phyloP scores from a whole-genome alignment of 192 early-diverging fungal genomes.

The Backusella liffmaniae region DNA sequence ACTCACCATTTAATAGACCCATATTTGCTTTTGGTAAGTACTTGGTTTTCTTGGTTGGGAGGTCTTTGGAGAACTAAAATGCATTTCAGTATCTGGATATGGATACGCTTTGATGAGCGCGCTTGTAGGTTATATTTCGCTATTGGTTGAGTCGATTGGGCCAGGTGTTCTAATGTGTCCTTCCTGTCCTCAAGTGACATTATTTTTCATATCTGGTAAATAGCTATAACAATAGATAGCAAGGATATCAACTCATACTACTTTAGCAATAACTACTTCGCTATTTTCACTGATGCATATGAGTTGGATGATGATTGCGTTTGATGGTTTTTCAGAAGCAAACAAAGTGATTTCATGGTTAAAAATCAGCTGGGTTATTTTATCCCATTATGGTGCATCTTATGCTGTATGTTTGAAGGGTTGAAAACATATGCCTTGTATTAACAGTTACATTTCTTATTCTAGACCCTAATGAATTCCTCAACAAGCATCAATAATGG shows the following conservation, averaged over 20 bases:
- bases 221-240: not conserved
- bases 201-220: constrained; percentile 72
- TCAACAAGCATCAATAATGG: constrained; percentile 38
- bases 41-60: not conserved
- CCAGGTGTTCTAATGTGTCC: constrained; percentile 67
- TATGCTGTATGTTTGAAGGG: constrained; percentile 46
- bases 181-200: constrained; percentile 57
- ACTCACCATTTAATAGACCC: constrained; percentile 62
- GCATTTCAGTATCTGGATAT: constrained; percentile 52
- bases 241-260: not conserved
- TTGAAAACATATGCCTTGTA: no score
- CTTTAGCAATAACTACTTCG: constrained; percentile 64
- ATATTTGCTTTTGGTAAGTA: constrained; percentile 62
- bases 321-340: constrained; percentile 57
- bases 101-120: constrained; percentile 76
- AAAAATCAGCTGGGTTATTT: constrained; percentile 50
- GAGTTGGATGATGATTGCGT: constrained; percentile 74
- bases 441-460: not conserved
- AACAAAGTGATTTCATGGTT: constrained; percentile 22
- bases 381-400: constrained; percentile 68
- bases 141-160: constrained; percentile 64
- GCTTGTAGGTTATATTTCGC: constrained; percentile 65
- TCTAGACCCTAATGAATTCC: constrained; percentile 49
- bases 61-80: not conserved
- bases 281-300: constrained; percentile 71